Base-by-base conservation (phyloP, 176 grass and related monocot genomes). In the Typha latifolia region DNA sequence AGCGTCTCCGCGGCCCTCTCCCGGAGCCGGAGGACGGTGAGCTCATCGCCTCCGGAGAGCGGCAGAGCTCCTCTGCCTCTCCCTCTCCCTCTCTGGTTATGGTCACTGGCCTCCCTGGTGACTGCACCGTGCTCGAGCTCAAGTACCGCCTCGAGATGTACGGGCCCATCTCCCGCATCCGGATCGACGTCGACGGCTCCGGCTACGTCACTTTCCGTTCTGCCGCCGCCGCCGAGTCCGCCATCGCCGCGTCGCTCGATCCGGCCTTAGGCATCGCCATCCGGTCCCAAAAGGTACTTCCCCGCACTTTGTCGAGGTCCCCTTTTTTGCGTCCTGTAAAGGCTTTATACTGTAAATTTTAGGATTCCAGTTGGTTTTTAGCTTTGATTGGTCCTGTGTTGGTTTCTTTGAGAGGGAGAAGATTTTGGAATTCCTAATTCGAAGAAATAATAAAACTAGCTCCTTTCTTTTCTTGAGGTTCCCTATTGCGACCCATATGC, bases 121-220 rank as follows among this genome's bases (percentile, higher is more conserved):
- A 66, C 16, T 96, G 87, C 80, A 83, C 82, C 26, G 91, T 96
- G 78, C 84, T 96, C 15, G 84, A 87, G 73, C 91, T 96, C 51
- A 96, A 87, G 81, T 96, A 81, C 49, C 83, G 83, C 49, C 79
- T 96, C 67, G 47, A 87, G 75, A 71, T 81, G 63, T 90, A 87
- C 69, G 87, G 91, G 1, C 62, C 87, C 74, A 59, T 96, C 72
- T 80, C 91, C 66, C 81, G 91, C 48, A 84, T 82, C 32, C 82
- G 84, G 27, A 74, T 96, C 64, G 72, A 87, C 76, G 79, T 67
- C 20, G 65, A 80, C 12, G 82, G 79, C 67, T 77, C 78, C n/a
- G 91, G 91, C 2, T 76, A 87, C 79, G 91, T 87, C 69, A 85
- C 91, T 50, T 96, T 96, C 76, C 81, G 91, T 47, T 85, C 76